phyloP scores from a whole-genome alignment of 2,329 filamentous ascomycete genomes.

The Botryotinia narcissicola region DNA sequence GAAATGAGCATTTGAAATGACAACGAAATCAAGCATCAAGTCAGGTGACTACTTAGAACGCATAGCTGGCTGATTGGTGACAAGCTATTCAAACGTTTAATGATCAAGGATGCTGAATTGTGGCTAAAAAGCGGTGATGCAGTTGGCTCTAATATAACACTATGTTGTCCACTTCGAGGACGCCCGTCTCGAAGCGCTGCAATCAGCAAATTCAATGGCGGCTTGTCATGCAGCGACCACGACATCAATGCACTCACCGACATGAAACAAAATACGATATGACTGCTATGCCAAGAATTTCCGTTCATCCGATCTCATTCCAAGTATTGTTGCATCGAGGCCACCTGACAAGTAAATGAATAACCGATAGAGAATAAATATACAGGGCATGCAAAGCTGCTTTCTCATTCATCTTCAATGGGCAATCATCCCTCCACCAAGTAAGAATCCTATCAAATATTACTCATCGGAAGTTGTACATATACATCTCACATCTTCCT shows the following conservation, averaged over 20 bases:
- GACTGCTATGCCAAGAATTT: not conserved
- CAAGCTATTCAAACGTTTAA: not conserved
- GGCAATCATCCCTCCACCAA: not conserved
- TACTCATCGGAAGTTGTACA: not conserved
- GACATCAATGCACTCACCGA: not conserved
- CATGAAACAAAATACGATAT: not conserved
- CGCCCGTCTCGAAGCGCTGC: not conserved
- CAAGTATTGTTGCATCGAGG: not conserved
- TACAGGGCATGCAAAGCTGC: not conserved
- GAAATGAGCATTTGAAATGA: not conserved
- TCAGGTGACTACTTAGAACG: not conserved
- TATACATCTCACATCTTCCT: not conserved
- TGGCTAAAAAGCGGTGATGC: not conserved
- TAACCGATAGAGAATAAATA: not conserved
- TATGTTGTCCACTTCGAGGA: not conserved
- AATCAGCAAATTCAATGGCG: not conserved
- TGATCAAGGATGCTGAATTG: not conserved
- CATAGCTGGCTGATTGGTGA: not conserved
- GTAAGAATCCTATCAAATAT: not conserved
- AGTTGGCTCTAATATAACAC: not conserved
- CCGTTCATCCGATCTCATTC: constrained; percentile 4
- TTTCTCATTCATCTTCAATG: not conserved
- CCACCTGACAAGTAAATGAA: not conserved
- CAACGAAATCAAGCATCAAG: not conserved
- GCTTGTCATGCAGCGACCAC: not conserved